Evolutionary conservation across 495 filamentous ascomycete genomes (phyloP).

Genomic region (Aspergillus mulundensis): DNA sequence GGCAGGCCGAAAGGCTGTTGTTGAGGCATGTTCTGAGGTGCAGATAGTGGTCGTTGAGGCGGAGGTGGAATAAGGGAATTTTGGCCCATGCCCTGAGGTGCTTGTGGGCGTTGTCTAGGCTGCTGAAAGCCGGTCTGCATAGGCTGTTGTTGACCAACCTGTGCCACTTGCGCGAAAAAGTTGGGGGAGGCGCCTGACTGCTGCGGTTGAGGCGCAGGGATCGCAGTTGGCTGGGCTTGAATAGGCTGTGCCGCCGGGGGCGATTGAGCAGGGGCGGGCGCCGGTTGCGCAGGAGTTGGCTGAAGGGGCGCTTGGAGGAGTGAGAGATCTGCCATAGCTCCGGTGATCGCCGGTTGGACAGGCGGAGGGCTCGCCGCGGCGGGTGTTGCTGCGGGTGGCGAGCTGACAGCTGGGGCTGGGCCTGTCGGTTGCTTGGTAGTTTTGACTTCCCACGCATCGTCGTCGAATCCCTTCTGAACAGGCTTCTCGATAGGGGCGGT

Average conservation of each 20-base stretch:
- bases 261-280: slow-evolving; percentile 28
- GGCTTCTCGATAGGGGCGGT: slow-evolving; percentile 38
- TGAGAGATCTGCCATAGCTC: slow-evolving; percentile 75
- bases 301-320: slow-evolving; percentile 71
- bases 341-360: slow-evolving; percentile 53
- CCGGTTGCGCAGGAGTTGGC: slow-evolving; percentile 58
- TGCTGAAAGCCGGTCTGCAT: slow-evolving; percentile 26
- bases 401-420: slow-evolving; percentile 22
- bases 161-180: slow-evolving; percentile 50
- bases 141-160: slow-evolving; percentile 32
- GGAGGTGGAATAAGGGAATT: slow-evolving; percentile 75
- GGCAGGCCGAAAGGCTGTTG: slow-evolving; percentile 68
- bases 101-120: slow-evolving; percentile 65
- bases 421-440: slow-evolving; percentile 61
- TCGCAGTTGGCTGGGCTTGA: slow-evolving; percentile 46
- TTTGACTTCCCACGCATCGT: slow-evolving; percentile 97
- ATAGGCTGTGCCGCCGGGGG: slow-evolving; percentile 22
- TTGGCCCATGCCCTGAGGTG: slow-evolving; percentile 59
- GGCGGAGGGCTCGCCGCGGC: slow-evolving; percentile 33
- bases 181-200: slow-evolving; percentile 45
- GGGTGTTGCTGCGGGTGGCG: slow-evolving; percentile 35
- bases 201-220: slow-evolving; percentile 46
- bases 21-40: slow-evolving; percentile 74
- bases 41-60: slow-evolving; percentile 79
- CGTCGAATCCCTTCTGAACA: slow-evolving; percentile 71